Evolutionary conservation across 2,329 filamentous ascomycete species (phyloP).

Genomic region (Thelonectria discophora): DNA sequence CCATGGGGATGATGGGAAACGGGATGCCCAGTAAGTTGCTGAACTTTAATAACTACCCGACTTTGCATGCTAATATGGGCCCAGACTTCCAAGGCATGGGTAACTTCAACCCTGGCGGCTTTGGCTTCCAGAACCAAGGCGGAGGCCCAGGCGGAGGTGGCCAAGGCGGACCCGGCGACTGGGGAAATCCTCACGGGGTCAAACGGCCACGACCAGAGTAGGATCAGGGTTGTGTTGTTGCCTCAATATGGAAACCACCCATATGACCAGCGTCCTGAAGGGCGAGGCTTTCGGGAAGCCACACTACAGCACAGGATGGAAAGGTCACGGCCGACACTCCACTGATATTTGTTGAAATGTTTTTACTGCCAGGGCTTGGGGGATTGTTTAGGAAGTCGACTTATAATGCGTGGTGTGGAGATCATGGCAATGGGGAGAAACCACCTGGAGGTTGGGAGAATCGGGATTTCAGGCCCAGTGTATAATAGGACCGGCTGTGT

Average conservation of each 20-base stretch:
- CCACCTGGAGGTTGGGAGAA: conserved; percentile 21
- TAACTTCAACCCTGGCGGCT: conserved; percentile 78
- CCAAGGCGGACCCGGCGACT: conserved; percentile 59
- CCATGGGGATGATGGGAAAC: conserved; percentile 63
- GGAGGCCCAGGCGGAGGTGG: conserved; percentile 50
- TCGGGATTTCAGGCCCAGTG: conserved; percentile 27
- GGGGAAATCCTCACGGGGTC: conserved; percentile 83
- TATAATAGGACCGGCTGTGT: conserved; percentile 41
- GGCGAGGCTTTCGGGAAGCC: too few species aligned
- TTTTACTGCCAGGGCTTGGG: conserved; percentile 3
- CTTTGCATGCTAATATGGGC: conserved; percentile 32
- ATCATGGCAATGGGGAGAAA: conserved; percentile 10
- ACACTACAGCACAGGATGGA: neutral
- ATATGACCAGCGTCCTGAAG: neutral
- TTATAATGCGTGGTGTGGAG: conserved; percentile 3
- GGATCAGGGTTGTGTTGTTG: conserved; percentile 24
- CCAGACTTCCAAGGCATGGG: conserved; percentile 74
- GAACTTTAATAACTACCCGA: neutral
- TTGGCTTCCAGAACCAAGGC: conserved; percentile 64
- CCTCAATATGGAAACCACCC: neutral
- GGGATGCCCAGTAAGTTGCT: conserved; percentile 49
- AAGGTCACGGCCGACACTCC: neutral
- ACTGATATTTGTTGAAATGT: conserved; percentile 7
- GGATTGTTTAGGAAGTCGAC: neutral
- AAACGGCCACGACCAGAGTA: conserved; percentile 81